Percentiles rank a stretch among this genome's conserved stretches.
Evolutionary conservation across 805 yeast genomes (phyloP).

Genomic region (Candida oleophila): DNA sequence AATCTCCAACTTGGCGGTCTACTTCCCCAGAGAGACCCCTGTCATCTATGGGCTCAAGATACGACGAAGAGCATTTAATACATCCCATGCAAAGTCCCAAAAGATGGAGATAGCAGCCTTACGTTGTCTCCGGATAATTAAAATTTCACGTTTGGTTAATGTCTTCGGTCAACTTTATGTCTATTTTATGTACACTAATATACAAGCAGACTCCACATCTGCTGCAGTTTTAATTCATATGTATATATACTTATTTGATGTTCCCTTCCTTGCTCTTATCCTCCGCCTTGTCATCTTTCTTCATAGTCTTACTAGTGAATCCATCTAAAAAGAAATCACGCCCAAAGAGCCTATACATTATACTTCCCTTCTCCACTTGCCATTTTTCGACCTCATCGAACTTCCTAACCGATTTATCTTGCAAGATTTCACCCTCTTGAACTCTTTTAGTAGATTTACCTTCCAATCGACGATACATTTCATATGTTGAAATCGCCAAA

Average conservation of each 20-base stretch:
- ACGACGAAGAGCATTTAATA: conserved; percentile 29
- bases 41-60: conserved; percentile 34
- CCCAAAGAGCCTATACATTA: conserved; percentile 39
- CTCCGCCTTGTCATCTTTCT: background rate
- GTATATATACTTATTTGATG: background rate
- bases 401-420: conserved; percentile 30
- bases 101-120: conserved; percentile 16
- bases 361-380: conserved; percentile 35
- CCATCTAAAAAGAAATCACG: conserved; percentile 43
- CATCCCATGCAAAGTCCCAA: conserved; percentile 18
- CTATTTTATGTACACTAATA: background rate
- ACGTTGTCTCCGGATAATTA: too few species aligned
- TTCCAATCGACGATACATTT: conserved; percentile 34
- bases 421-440: conserved; percentile 39
- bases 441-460: conserved; percentile 41
- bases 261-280: background rate
- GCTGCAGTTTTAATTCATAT: background rate
- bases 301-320: conserved; percentile 37
- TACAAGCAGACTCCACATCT: background rate
- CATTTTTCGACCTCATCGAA: conserved; percentile 41
- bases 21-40: conserved; percentile 36
- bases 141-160: too few species aligned
- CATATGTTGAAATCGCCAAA: conserved; percentile 30
- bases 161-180: too few species aligned
- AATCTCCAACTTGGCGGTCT: conserved; percentile 10